Evolutionary conservation across 2,329 filamentous ascomycete species (phyloP).

Genomic region (Tothia fuscella): DNA sequence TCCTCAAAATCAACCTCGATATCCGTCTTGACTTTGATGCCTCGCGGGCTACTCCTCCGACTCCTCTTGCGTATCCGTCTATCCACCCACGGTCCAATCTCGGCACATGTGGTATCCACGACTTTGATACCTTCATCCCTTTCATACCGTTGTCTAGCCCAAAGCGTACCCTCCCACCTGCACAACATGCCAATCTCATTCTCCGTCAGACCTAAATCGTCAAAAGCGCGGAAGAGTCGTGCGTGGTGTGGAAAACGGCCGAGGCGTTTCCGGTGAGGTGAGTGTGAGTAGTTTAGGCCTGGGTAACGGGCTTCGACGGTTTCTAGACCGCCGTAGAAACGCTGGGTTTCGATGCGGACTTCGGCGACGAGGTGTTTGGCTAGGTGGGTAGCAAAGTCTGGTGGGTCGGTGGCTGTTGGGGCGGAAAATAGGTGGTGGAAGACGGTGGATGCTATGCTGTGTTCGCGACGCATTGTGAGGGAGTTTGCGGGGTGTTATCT

Average conservation of each 20-base stretch:
- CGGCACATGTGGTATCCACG: slow-evolving; percentile 58
- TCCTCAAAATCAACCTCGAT: slow-evolving; percentile 28
- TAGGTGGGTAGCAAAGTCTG: slow-evolving; percentile 58
- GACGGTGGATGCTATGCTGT: slow-evolving; percentile 7
- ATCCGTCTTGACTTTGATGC: slow-evolving; percentile 31
- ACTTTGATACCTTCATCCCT: slow-evolving; percentile 60
- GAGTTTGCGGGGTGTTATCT: neutral
- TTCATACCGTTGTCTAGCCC: slow-evolving; percentile 72
- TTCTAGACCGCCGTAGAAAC: slow-evolving; percentile 68
- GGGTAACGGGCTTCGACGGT: slow-evolving; percentile 73
- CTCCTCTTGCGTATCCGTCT: slow-evolving; percentile 9
- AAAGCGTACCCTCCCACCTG: slow-evolving; percentile 73
- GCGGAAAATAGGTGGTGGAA: slow-evolving; percentile 52
- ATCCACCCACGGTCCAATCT: slow-evolving; percentile 50
- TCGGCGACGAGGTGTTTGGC: slow-evolving; percentile 61
- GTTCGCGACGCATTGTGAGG: slow-evolving; percentile 9
- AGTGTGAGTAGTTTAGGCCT: slow-evolving; percentile 64
- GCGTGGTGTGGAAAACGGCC: slow-evolving; percentile 66
- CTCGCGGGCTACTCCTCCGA: slow-evolving; percentile 10
- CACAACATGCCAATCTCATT: slow-evolving; percentile 60
- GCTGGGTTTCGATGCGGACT: slow-evolving; percentile 65
- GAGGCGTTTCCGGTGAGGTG: slow-evolving; percentile 64
- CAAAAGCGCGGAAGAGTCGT: slow-evolving; percentile 64
- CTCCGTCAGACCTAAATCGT: slow-evolving; percentile 54
- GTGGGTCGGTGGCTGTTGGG: slow-evolving; percentile 54